A percentile compares a stretch with the other conserved stretches of the same genome.
phyloP scores from a whole-genome alignment of 2,329 filamentous ascomycete species.

The Fusarium gaditjirri region DNA sequence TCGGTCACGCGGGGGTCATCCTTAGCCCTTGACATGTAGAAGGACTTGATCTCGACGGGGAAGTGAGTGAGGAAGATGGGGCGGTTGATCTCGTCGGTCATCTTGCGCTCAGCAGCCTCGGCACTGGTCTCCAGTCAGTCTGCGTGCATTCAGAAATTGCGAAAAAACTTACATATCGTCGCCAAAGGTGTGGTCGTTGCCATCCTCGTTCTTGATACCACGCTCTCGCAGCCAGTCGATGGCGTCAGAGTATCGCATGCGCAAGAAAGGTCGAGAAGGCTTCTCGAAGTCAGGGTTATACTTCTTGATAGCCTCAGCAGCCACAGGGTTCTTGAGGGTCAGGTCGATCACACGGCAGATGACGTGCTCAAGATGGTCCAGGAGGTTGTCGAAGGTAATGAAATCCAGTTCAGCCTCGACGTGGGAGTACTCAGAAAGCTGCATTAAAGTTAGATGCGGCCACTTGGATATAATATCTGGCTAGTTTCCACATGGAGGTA shows the following conservation, averaged over 20 bases:
- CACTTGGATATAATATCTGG: neutral
- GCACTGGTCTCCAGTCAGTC: conserved; percentile 56
- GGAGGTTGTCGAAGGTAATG: conserved; percentile 89
- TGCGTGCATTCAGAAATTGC: neutral
- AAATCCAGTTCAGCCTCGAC: conserved; percentile 97
- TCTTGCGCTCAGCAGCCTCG: conserved; percentile 93
- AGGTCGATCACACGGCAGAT: conserved; percentile 87
- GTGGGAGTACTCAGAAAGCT: conserved; percentile 92
- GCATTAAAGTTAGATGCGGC: neutral
- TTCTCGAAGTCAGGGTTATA: conserved; percentile 91
- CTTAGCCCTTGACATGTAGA: conserved; percentile 96
- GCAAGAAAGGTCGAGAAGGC: conserved; percentile 86
- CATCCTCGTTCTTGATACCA: conserved; percentile 92
- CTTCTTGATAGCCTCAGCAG: conserved; percentile 78
- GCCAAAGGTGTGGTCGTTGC: conserved; percentile 87
- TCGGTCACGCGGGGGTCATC: conserved; percentile 87
- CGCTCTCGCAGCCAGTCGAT: conserved; percentile 94
- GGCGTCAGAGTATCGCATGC: conserved; percentile 94
- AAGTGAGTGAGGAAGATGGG: conserved; percentile 98
- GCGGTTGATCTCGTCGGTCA: conserved; percentile 96
- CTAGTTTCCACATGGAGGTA: neutral
- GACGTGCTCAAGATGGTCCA: conserved; percentile 86
- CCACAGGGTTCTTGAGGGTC: conserved; percentile 77
- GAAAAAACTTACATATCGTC: conserved; percentile 76
- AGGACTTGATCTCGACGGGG: conserved; percentile 96